Evolutionary conservation across 129 eudicot genomes (phyloP).

Genomic region (Centella asiatica): DNA sequence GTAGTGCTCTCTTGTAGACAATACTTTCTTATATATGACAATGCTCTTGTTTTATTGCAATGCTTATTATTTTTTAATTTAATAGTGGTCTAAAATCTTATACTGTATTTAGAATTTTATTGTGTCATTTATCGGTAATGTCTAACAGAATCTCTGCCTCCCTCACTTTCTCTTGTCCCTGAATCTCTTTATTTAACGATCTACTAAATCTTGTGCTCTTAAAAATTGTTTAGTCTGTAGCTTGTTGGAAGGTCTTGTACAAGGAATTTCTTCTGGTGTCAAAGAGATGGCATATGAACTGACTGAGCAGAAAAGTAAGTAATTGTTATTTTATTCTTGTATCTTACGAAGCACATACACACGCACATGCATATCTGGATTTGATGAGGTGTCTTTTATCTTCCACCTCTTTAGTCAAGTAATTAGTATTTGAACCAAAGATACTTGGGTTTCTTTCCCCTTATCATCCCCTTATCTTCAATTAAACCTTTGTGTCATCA

Average conservation of each 20-base stretch:
- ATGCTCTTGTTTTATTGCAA: too few species aligned
- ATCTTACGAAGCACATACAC: not conserved
- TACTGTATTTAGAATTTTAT: too few species aligned
- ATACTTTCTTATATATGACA: too few species aligned
- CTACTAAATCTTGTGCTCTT: too few species aligned
- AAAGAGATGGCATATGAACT: conserved; percentile 36
- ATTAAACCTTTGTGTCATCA: not conserved
- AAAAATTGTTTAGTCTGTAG: not conserved
- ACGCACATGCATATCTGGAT: not conserved
- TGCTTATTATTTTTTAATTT: too few species aligned
- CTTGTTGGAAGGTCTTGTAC: not conserved
- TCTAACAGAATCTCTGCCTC: too few species aligned
- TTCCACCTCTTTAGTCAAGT: not conserved
- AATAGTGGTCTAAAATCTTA: too few species aligned
- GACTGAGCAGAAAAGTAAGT: conserved; percentile 39
- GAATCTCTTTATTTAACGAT: too few species aligned
- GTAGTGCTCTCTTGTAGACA: too few species aligned
- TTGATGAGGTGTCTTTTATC: not conserved
- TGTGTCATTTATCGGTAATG: too few species aligned
- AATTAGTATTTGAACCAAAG: not conserved
- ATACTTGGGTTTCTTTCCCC: not conserved
- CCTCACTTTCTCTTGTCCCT: too few species aligned
- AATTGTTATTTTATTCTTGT: too few species aligned
- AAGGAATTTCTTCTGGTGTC: not conserved
- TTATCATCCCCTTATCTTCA: not conserved